Evolutionary conservation across 2,329 filamentous ascomycete genomes (phyloP), one percentile per base, ranked within the genome.

Genomic region (Aspergillus spinulosporus): DNA sequence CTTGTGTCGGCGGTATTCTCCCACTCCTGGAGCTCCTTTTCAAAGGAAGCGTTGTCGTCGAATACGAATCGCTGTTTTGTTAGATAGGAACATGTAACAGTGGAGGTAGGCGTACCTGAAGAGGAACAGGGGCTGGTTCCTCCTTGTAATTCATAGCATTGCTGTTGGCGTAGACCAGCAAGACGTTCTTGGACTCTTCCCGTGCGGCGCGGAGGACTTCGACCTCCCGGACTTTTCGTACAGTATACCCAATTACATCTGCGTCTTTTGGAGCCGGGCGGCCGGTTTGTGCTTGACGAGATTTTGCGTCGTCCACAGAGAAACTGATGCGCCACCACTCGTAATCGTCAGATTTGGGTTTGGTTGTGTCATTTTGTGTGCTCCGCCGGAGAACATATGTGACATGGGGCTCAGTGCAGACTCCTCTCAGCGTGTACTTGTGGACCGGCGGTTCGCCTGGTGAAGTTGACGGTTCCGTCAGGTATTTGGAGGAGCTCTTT

Each of bases 141-240:
- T 65, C 66, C 44, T 65, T 61, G 47, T 71, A 68, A 26, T 66
- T 67, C 54, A 79, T 64, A 14, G 78, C 77, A 54, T 71, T 71
- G 21, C 82, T 78, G 62, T 78, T 84, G 15, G 83, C 84, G 66
- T 87, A 87, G 2, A 87, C 79, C 7, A 87, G 76, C 1, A 87
- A 68, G 2, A 80, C 82, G 6, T 75, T 78, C 32, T 71, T 75
- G 51, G 78, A 76, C 61, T 86, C 83, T 36, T 78, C 75, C 26
- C 74, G 76, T 52, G 81, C 80, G 60, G 82, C 74, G 61, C 78
- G 71, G 50, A 86, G 75, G 7, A 86, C 84, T 57, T 84, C 79
- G 43, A 77, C 72, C 56, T 83, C 79, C 3, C 74, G 72, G 26
- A 83, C 75, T 59, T 74, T 76, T 37, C 61, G 66, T 32, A 72